Percentiles rank a stretch among this genome's conserved stretches.
phyloP scores from a whole-genome alignment of 768 basidiomycete genomes.

The Mycena indigotica region DNA sequence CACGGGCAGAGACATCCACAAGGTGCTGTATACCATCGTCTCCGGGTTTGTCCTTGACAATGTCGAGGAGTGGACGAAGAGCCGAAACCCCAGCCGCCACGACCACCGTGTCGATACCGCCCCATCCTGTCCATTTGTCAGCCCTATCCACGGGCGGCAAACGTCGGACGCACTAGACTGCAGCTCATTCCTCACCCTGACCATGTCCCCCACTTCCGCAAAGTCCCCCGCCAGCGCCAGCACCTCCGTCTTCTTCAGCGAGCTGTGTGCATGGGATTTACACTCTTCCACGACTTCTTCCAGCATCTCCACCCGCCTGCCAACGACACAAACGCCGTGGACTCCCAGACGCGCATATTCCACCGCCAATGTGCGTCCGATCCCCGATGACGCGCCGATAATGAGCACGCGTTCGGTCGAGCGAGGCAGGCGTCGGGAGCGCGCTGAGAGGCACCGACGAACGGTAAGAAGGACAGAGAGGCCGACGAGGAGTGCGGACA shows the following conservation, averaged over 20 bases:
- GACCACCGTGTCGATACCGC: slow-evolving; percentile 79
- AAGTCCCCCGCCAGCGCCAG: slow-evolving; percentile 66
- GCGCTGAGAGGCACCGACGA: slow-evolving; percentile 19
- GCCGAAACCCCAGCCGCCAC: slow-evolving; percentile 86
- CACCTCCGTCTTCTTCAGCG: slow-evolving; percentile 34
- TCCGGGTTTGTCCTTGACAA: slow-evolving; percentile 57
- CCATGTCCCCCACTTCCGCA: slow-evolving; percentile 65
- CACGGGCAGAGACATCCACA: slow-evolving; percentile 57
- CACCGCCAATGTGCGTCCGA: slow-evolving; percentile 71
- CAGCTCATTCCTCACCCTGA: slow-evolving; percentile 54
- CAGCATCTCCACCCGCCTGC: slow-evolving; percentile 58
- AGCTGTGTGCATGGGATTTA: slow-evolving; percentile 25
- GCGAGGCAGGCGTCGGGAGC: slow-evolving; percentile 41
- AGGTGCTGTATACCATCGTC: slow-evolving; percentile 61
- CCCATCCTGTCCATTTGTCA: slow-evolving; percentile 59
- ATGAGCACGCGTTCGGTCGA: slow-evolving; percentile 72
- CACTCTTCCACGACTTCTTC: slow-evolving; percentile 67
- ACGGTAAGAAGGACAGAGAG: slow-evolving; percentile 13
- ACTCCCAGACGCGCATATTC: slow-evolving; percentile 75
- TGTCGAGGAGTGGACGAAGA: slow-evolving; percentile 69
- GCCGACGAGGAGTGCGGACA: too few relatives aligned
- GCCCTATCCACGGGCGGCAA: neutral
- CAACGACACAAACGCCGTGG: slow-evolving; percentile 70
- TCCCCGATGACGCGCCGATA: slow-evolving; percentile 82
- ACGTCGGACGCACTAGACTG: slow-evolving; percentile 52